Percentiles rank a stretch among this genome's conserved stretches.
phyloP scores from a whole-genome alignment of 805 yeast genomes.

The Blastobotrys chiropterorum region DNA sequence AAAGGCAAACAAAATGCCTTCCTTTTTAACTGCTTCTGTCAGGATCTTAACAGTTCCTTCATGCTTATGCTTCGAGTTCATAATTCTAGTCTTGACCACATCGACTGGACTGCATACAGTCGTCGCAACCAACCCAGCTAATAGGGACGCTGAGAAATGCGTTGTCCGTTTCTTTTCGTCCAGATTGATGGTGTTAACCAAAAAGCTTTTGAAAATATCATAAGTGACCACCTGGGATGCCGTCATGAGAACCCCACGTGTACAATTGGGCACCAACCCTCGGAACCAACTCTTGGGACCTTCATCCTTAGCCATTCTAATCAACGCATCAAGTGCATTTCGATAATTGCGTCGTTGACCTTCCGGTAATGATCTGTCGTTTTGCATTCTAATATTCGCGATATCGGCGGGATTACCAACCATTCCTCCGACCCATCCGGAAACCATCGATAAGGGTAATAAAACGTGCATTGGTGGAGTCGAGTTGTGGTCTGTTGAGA shows the following conservation, averaged over 20 bases:
- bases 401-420: constrained; percentile 88
- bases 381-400: constrained; percentile 86
- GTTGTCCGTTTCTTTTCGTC: constrained; percentile 60
- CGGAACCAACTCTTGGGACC: constrained; percentile 54
- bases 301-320: constrained; percentile 54
- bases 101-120: constrained; percentile 92
- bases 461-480: constrained; percentile 54
- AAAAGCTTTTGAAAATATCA: constrained; percentile 60
- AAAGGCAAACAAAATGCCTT: constrained; percentile 77
- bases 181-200: constrained; percentile 45
- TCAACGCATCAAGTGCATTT: constrained; percentile 73
- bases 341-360: constrained; percentile 65
- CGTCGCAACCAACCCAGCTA: constrained; percentile 85
- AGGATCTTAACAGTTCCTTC: constrained; percentile 48
- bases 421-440: constrained; percentile 79
- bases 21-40: constrained; percentile 49
- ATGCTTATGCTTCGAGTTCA: constrained; percentile 46
- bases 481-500: constrained; percentile 32
- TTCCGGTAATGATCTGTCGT: constrained; percentile 63
- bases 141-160: constrained; percentile 69
- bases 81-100: constrained; percentile 80
- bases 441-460: constrained; percentile 75
- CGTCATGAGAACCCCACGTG: constrained; percentile 82
- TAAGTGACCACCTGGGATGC: constrained; percentile 87
- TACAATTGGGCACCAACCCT: constrained; percentile 72